A percentile compares a stretch with the other conserved stretches of the same genome.
These are phyloP conservation scores for Pleurotus ostreatus DNA, from an alignment of 768 basidiomycete genomes.

Conservation along the genomic window DNA sequence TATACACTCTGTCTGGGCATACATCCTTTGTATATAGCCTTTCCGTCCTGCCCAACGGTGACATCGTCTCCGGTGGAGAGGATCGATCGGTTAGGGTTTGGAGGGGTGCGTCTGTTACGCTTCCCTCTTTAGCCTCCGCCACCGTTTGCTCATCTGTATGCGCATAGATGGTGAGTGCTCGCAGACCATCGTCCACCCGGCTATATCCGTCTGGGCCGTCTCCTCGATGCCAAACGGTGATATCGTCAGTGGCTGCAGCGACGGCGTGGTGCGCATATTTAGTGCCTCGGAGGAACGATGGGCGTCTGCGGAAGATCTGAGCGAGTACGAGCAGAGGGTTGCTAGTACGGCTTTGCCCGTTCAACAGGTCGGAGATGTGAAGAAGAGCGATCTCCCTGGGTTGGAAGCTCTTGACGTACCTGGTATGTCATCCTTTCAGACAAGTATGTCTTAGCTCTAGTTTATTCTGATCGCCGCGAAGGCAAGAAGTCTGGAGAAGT, in stretches of 20 bases:
- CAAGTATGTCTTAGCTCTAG: background rate
- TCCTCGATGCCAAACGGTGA: constrained; percentile 86
- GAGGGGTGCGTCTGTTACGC: constrained; percentile 55
- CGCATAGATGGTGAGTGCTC: constrained; percentile 75
- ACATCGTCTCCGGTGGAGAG: constrained; percentile 88
- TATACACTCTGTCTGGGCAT: constrained; percentile 85
- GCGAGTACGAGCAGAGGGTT: constrained; percentile 71
- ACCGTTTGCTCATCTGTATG: background rate
- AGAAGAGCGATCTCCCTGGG: constrained; percentile 86
- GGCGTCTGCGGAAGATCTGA: constrained; percentile 60
- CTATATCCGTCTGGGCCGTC: constrained; percentile 96
- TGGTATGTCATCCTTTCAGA: constrained; percentile 41
- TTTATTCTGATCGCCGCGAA: constrained; percentile 19
- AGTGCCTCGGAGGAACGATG: constrained; percentile 69
- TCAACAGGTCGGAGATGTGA: constrained; percentile 89
- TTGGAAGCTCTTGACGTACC: constrained; percentile 72
- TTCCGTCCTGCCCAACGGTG: constrained; percentile 74
- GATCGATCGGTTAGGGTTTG: constrained; percentile 91
- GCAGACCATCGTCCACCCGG: constrained; percentile 90
- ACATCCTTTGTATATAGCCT: constrained; percentile 96
- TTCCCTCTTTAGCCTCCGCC: constrained; percentile 5
- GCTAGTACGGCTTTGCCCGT: constrained; percentile 76
- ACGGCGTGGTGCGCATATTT: constrained; percentile 84
- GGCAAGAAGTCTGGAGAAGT: constrained; percentile 95
- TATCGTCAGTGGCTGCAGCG: constrained; percentile 89